Evolutionary conservation across 2,329 filamentous ascomycete genomes (phyloP).

Genomic region (Fusarium heterosporum): DNA sequence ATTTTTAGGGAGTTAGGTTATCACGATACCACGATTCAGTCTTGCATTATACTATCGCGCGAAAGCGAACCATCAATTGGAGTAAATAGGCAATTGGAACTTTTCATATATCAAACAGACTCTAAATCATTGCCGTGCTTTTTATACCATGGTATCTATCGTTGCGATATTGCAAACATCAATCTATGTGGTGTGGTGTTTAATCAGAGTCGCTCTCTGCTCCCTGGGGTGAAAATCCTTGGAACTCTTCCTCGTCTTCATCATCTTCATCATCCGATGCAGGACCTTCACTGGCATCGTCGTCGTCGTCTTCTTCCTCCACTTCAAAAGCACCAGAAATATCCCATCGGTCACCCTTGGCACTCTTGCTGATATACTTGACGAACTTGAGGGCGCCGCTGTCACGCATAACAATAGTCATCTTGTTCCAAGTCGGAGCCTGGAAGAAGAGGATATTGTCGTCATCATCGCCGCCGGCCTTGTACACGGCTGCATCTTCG

Average conservation of each 20-base stretch:
- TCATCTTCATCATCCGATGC: constrained; percentile 56
- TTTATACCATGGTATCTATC: constrained; percentile 40
- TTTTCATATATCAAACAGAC: constrained; percentile 11
- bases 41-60: constrained; percentile 1
- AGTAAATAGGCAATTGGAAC: background rate
- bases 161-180: constrained; percentile 15
- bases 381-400: constrained; percentile 90
- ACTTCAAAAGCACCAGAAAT: constrained; percentile 83
- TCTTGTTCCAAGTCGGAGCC: constrained; percentile 82
- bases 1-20: constrained; percentile 15
- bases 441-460: constrained; percentile 75
- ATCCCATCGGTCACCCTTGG: constrained; percentile 93
- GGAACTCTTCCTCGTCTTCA: constrained; percentile 65
- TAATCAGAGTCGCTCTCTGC: constrained; percentile 54
- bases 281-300: constrained; percentile 52
- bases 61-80: constrained; percentile 9
- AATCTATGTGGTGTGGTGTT: constrained; percentile 24
- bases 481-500: constrained; percentile 89
- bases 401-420: constrained; percentile 91
- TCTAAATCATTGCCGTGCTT: constrained; percentile 24
- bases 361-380: constrained; percentile 89
- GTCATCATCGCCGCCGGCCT: constrained; percentile 78
- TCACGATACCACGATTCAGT: constrained; percentile 30
- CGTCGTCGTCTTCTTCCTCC: constrained; percentile 61
- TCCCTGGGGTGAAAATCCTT: constrained; percentile 63